These are phyloP conservation scores for Castanea crenata DNA, from an alignment of 306 rosid genomes.

Conservation along the genomic window DNA sequence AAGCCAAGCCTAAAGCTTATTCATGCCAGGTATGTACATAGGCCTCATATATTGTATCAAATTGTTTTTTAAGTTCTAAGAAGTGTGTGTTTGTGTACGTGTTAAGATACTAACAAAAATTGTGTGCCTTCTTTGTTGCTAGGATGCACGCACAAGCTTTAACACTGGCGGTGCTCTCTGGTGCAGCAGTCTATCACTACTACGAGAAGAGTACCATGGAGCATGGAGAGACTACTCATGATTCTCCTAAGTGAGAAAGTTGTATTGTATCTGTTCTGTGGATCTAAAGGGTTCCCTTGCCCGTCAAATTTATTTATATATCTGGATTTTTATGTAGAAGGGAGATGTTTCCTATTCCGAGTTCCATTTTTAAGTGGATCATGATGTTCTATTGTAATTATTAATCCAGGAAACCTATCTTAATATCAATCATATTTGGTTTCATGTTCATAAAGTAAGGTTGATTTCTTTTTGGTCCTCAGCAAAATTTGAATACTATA, in stretches of 20 bases:
- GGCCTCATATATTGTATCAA: too few relatives aligned
- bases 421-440: background rate
- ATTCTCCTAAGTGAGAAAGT: constrained; percentile 14
- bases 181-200: constrained; percentile 76
- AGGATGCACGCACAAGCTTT: constrained; percentile 92
- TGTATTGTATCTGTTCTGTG: background rate
- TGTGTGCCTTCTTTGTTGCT: background rate
- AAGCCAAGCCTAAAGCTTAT: constrained; percentile 88
- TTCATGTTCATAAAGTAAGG: background rate
- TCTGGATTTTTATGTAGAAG: background rate
- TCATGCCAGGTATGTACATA: constrained; percentile 59
- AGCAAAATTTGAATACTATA: too few relatives aligned
- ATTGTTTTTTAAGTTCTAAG: too few relatives aligned
- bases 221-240: background rate
- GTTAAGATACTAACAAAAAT: background rate
- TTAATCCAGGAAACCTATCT: background rate
- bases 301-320: constrained; percentile 15
- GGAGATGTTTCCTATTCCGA: background rate
- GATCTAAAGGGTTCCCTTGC: background rate
- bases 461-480: too few relatives aligned
- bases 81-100: background rate
- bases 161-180: constrained; percentile 70
- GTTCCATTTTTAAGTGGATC: background rate
- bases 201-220: constrained; percentile 36
- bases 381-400: background rate